These are phyloP conservation scores for Arthrocladium fulminans DNA, from an alignment of 2,329 filamentous ascomycete species.

Conservation along the genomic window DNA sequence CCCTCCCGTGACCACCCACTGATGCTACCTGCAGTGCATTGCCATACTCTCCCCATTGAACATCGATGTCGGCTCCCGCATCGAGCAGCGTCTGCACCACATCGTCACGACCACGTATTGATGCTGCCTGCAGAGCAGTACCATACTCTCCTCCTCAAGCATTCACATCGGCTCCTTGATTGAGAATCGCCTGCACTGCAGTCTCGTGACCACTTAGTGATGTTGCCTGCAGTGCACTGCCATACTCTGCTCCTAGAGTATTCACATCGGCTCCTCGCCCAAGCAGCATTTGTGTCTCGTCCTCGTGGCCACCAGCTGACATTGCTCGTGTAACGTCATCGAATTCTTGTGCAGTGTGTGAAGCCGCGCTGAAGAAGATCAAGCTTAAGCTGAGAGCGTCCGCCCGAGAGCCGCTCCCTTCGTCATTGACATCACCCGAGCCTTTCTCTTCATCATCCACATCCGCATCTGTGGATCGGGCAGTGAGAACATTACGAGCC, in stretches of 20 bases:
- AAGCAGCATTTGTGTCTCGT: not conserved
- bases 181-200: not conserved
- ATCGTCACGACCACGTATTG: slow-evolving; percentile 12
- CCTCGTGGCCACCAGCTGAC: no score
- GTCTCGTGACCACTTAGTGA: not conserved
- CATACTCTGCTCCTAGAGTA: slow-evolving; percentile 4
- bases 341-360: no score
- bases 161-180: not conserved
- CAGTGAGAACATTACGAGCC: no score
- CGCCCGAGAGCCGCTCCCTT: no score
- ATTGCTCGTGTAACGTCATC: no score
- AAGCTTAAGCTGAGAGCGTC: no score
- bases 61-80: slow-evolving; percentile 17
- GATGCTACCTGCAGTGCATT: slow-evolving; percentile 17
- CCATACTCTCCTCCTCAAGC: slow-evolving; percentile 5
- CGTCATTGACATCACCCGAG: no score
- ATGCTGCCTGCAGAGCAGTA: slow-evolving; percentile 12
- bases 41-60: slow-evolving; percentile 10
- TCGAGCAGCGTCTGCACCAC: slow-evolving; percentile 14
- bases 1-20: slow-evolving; percentile 3
- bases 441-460: no score
- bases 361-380: no score
- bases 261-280: no score
- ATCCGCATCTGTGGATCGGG: no score
- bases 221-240: slow-evolving; percentile 11